Evolutionary conservation across 2,329 filamentous ascomycete genomes (phyloP), one percentile per base, ranked within the genome.

Genomic region (Myrmaecium sp.): DNA sequence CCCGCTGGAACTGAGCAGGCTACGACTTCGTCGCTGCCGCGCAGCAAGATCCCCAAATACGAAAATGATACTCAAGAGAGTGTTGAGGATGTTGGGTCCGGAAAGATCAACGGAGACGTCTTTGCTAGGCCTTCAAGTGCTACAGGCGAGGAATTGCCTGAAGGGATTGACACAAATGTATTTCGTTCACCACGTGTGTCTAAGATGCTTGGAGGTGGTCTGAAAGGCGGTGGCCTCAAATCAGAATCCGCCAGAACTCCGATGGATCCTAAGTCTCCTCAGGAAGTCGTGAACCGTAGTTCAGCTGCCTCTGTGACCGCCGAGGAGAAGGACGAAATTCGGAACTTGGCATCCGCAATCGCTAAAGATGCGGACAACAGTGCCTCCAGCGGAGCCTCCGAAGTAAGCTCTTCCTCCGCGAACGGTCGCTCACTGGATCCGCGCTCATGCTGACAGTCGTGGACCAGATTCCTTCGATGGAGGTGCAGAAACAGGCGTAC

Each of bases 131-230:
- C 10, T 41, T 49, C 36, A 39, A 20, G 25, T 26, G 31, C 35
- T 25, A 27, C 14, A 21, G 25, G 31, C 10, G 54, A 61, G 11
- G 55, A 63, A n/a, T 32, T 63, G 10, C 58, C 68, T 4, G 64
- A 69, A 28, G 69, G 64, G 24, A 55, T 73, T 39, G 62, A 74
- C 39, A 60, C 62, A 4, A 62, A 69, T 35, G 47, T 76, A 0
- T 77, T 77, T 40, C 64, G 66, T 30, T 75, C 65, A 29, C 63
- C 62, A 3, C 59, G 57, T 29, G 63, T 73, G 12, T 64, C 68
- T 15, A 60, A 52, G 32, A 55, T 68, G 45, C 49, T 75, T 9
- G 60, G 64, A 16, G 55, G 55, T 16, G 57, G 61, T n/a, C n/a
- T n/a, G n/a, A n/a, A n/a, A n/a, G n/a, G n/a, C n/a, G 12, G 9